Conservation (phyloP, 2,329 filamentous ascomycete species). For the Aspergillus bombycis region DNA sequence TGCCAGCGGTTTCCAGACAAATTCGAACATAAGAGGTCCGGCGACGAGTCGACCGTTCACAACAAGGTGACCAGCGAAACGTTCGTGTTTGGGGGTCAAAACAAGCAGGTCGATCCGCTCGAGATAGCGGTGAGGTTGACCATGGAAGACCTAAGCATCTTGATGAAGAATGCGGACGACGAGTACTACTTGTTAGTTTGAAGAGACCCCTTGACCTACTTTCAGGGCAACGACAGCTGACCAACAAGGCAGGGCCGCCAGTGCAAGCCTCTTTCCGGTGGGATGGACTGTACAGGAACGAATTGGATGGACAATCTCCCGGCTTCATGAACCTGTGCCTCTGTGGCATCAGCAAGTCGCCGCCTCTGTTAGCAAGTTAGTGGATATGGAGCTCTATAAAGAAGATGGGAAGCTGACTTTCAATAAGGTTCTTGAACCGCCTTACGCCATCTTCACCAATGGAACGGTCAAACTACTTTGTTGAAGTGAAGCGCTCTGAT, state of each 20-base stretch:
- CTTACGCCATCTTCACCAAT: constrained; percentile 48
- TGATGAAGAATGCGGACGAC: constrained; percentile 49
- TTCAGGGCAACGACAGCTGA: constrained; percentile 8
- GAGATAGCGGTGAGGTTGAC: constrained; percentile 54
- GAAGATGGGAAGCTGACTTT: background rate
- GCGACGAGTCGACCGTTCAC: constrained; percentile 36
- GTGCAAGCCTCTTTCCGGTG: constrained; percentile 57
- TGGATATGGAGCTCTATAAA: background rate
- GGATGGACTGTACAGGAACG: constrained; percentile 55
- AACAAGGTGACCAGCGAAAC: constrained; percentile 51
- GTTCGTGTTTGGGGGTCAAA: constrained; percentile 42
- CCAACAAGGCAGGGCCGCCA: constrained; percentile 46
- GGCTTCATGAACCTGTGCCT: constrained; percentile 52
- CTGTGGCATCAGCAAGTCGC: constrained; percentile 54
- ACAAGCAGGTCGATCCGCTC: constrained; percentile 46
- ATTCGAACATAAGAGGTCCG: constrained; percentile 40
- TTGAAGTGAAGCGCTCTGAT: constrained; percentile 49
- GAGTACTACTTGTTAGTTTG: constrained; percentile 52
- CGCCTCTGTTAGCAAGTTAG: constrained; percentile 48
- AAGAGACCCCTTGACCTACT: background rate
- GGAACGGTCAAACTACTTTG: constrained; percentile 55
- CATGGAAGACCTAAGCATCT: constrained; percentile 57
- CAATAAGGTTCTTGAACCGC: constrained; percentile 49
- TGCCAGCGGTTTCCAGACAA: constrained; percentile 47
- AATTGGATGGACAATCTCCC: constrained; percentile 53